These are phyloP conservation scores for Neofusicoccum sp. DNA, from an alignment of 2,329 filamentous ascomycete species.

Conservation along the genomic window DNA sequence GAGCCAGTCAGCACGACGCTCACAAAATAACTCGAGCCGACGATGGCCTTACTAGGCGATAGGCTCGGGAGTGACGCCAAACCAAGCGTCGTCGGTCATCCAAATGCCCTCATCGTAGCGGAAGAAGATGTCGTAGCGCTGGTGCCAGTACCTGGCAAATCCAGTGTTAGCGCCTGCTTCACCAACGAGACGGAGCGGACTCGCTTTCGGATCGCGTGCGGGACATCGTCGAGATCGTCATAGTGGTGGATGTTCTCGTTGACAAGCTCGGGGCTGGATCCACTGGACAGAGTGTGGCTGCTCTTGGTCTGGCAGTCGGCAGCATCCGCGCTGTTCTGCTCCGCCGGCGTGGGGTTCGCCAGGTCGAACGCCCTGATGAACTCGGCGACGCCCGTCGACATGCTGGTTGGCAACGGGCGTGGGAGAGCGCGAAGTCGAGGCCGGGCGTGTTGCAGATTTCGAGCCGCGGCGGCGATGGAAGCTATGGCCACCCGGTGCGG, in stretches of 20 bases:
- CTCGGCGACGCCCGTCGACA: neutral
- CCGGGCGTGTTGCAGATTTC: neutral
- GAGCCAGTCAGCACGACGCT: neutral
- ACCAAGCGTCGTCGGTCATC: slow-evolving; percentile 95
- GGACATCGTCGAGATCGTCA: slow-evolving; percentile 65
- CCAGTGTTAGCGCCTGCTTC: neutral
- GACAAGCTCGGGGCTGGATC: neutral
- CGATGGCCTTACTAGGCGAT: slow-evolving; percentile 67
- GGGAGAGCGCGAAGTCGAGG: neutral
- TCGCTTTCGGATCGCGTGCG: slow-evolving; percentile 81
- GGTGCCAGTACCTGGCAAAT: slow-evolving; percentile 76
- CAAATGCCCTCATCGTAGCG: slow-evolving; percentile 83
- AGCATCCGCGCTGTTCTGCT: slow-evolving; percentile 1
- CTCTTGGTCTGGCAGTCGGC: slow-evolving; percentile 22
- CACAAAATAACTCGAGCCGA: neutral
- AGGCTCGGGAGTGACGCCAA: slow-evolving; percentile 91
- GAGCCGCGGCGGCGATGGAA: neutral
- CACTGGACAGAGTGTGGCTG: slow-evolving; percentile 34
- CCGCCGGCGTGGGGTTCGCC: too few species aligned
- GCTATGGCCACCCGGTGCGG: slow-evolving; percentile 14
- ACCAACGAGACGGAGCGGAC: slow-evolving; percentile 19
- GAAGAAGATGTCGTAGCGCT: slow-evolving; percentile 83
- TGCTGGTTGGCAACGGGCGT: neutral
- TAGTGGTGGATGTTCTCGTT: slow-evolving; percentile 59
- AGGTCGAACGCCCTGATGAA: neutral